These are phyloP conservation scores for Nidularia pulvinata DNA, from an alignment of 768 basidiomycete genomes.

Conservation along the genomic window DNA sequence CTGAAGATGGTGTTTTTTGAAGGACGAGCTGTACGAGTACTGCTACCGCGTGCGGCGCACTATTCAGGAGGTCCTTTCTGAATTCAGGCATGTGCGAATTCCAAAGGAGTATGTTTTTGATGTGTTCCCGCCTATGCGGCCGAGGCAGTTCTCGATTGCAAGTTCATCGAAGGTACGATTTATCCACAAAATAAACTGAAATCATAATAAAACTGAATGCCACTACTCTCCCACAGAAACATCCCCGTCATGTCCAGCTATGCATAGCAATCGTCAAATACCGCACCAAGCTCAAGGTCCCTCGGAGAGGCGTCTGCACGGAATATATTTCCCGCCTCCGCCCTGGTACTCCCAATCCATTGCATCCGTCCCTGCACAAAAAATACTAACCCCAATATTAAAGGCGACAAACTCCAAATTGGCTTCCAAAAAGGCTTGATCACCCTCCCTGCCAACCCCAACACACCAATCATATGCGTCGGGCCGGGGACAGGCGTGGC, in stretches of 20 bases:
- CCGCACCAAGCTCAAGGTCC: constrained; percentile 77
- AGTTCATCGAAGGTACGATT: constrained; percentile 75
- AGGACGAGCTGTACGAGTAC: constrained; percentile 96
- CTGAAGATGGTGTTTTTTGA: background rate
- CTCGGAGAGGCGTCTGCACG: constrained; percentile 84
- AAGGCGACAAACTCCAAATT: constrained; percentile 63
- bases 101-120: constrained; percentile 89
- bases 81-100: constrained; percentile 77
- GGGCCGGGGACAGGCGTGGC: constrained; percentile 97
- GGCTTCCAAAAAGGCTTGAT: constrained; percentile 67
- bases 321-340: constrained; percentile 68
- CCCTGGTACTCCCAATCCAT: constrained; percentile 39
- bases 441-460: constrained; percentile 46
- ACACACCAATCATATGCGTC: constrained; percentile 80
- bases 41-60: constrained; percentile 79
- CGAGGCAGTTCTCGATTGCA: constrained; percentile 93
- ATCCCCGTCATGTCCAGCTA: constrained; percentile 76
- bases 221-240: constrained; percentile 23
- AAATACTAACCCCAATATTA: background rate
- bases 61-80: constrained; percentile 81
- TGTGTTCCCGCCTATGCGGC: constrained; percentile 81
- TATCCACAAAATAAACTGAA: too few relatives aligned
- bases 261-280: constrained; percentile 94
- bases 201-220: too few relatives aligned
- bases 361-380: too few relatives aligned